Percentiles rank a stretch among this genome's conserved stretches.
phyloP scores from a whole-genome alignment of 2,329 filamentous ascomycete species.

The Chrysoporthe puriensis region DNA sequence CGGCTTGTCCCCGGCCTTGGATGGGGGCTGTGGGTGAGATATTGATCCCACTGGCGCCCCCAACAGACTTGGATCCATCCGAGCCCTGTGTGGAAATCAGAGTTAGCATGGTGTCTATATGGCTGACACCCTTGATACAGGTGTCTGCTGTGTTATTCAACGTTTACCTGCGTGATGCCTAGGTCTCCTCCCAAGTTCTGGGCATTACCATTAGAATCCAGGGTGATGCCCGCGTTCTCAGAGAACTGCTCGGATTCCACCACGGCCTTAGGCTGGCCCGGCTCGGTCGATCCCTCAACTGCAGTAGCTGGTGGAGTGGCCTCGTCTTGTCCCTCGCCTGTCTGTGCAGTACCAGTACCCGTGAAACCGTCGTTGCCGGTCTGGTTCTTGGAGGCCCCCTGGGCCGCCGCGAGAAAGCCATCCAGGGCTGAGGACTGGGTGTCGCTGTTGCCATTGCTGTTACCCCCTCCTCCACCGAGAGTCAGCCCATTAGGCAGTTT shows the following conservation, averaged over 20 bases:
- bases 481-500: slow-evolving; percentile 15
- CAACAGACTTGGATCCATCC: slow-evolving; percentile 26
- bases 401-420: slow-evolving; percentile 17
- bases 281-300: slow-evolving; percentile 4
- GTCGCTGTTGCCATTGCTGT: not conserved
- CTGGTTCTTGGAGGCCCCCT: slow-evolving; percentile 20
- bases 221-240: slow-evolving; percentile 26
- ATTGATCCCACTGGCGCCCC: slow-evolving; percentile 27
- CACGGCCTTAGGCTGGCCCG: slow-evolving; percentile 20
- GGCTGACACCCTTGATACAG: not conserved
- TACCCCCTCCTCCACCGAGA: slow-evolving; percentile 14
- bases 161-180: slow-evolving; percentile 24
- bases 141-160: not conserved
- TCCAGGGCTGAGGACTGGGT: slow-evolving; percentile 14
- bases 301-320: not conserved
- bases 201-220: slow-evolving; percentile 21
- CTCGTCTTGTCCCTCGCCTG: slow-evolving; percentile 25
- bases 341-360: not conserved
- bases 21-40: slow-evolving; percentile 12
- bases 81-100: slow-evolving; percentile 3
- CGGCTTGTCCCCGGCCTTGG: not conserved
- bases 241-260: slow-evolving; percentile 28
- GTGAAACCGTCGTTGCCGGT: slow-evolving; percentile 10
- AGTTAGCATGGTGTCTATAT: not conserved
- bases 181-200: slow-evolving; percentile 27